Base-by-base conservation (phyloP, 257 asterid genomes). In the Penstemon newberryi region DNA sequence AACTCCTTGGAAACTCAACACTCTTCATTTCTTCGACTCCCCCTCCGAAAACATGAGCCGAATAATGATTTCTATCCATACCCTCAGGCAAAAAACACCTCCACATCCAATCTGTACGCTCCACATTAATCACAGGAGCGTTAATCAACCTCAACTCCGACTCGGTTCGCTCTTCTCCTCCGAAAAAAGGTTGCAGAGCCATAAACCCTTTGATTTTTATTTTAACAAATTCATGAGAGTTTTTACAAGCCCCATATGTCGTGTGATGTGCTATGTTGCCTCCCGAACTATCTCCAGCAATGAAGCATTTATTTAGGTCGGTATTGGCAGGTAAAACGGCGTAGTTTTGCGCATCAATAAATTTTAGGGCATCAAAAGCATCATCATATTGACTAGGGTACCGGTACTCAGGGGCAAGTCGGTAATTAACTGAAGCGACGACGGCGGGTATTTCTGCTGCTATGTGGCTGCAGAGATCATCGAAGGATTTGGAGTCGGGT, bases 211-310 rank as follows among this genome's bases (percentile, higher is more conserved):
- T 12, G 41, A 85, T 69, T 42, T 65, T 74, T 37, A 78, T 8
- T 4, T 51, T 73, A 5, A 49, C 57, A 18, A 81, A 71, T 45
- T 65, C 60, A 4, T 59, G 37, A 5, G 43, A 40, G 9, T 64
- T 42, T 19, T 64, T 63, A 44, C 70, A 55, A 5, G 78, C 77
- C 72, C 69, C 56, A 1, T 69, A 7, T 3, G 82, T 57, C 8
- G 79, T 65, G 49, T 81, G 83, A 57, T 84, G 89, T 8, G 81
- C 79, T 54, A 80, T 80, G 77, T 78, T 83, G 55, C 78, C 84
- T 8, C 88, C 86, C 6, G 84, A 82, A 7, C 88, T 83, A 12
- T 83, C 86, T 25, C 86, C 86, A 3, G 72, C 85, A 8, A 83
- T n/a, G 69, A 81, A 84, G 58, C 86, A 81, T 7, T 57, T 76